Base-by-base conservation (phyloP, 345 rosid genomes). In the Crucihimalaya himalaica region DNA sequence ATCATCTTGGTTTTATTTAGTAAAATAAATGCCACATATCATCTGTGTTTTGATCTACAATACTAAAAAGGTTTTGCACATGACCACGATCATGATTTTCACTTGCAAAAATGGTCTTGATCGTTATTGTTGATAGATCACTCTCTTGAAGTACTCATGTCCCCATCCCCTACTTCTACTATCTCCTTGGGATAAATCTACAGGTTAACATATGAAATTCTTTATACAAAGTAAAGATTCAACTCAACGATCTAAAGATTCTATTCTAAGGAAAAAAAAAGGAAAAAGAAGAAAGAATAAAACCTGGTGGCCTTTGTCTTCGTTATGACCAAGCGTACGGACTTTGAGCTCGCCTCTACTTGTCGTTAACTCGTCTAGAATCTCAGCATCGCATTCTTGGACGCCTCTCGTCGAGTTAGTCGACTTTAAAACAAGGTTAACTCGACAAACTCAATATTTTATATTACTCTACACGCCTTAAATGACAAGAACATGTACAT, bases 301-400 rank as follows among this genome's bases (percentile, higher is more conserved):
- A 55, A 37, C 78, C 68, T 67, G 78, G 35, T 67, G 62, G 67
- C 78, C 61, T 75, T 28, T 67, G 28, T 75, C 79, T 60, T 68
- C 79, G 9, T 60, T 75, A 20, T 50, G 47, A 51, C 92, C 86
- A 9, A 81, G 52, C 11, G 74, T 79, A 74, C 92, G 80, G 35
- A 86, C 72, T 79, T 88, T 92, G 6, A 92, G 39, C 79, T 92
- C 97, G 14, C 96, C 96, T 80, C 92, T 86, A 51, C 83, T 81
- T 16, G 96, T 92, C n/a, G 96, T 92, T 58, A 89, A 63, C 82
- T 85, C 89, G 61, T 89, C 96, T 21, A 89, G 46, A 42, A 85
- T 77, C 89, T 92, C 97, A 25, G 73, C 78, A 74, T 74, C 78
- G 4, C 34, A 14, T 29, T 66, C 78, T 66, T 51, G 66, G 11